Evolutionary conservation across 352 stramenopile species (phyloP).

Genomic region (Phytophthora fragariae): DNA sequence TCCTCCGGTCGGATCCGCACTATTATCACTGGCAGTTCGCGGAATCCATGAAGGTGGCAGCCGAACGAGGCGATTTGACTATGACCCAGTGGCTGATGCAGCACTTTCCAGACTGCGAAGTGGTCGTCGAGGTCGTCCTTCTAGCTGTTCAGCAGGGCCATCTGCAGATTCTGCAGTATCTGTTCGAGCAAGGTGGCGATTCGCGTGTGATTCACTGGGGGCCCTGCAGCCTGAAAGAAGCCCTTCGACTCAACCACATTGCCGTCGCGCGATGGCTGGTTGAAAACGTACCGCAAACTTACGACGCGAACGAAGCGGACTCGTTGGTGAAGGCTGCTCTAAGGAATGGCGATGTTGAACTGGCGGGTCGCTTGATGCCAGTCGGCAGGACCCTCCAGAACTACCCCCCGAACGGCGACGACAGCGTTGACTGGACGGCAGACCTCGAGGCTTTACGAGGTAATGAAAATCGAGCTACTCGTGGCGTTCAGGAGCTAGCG

Average conservation of each 20-base stretch:
- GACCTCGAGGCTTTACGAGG: not conserved
- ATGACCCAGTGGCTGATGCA: not conserved
- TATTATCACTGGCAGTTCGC: not conserved
- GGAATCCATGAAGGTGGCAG: not conserved
- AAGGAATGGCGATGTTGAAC: not conserved
- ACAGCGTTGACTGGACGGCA: not conserved
- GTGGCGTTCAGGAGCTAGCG: too few relatives aligned
- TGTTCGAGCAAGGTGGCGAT: not conserved
- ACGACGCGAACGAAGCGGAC: too few relatives aligned
- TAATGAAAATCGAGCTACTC: too few relatives aligned
- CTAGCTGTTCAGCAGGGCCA: not conserved
- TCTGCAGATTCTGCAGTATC: not conserved
- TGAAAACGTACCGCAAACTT: not conserved
- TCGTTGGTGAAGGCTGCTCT: not conserved
- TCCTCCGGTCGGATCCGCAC: not conserved
- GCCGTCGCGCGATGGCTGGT: not conserved
- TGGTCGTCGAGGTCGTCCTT: not conserved
- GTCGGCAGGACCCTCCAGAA: not conserved
- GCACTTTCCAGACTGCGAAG: not conserved
- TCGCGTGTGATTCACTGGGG: not conserved
- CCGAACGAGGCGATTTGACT: not conserved
- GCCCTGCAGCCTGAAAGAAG: not conserved
- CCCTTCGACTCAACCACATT: not conserved
- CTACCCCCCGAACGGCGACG: not conserved
- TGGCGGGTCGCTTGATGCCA: not conserved